Conservation (phyloP, 352 stramenopile species). For the Phytophthora tubulina region DNA sequence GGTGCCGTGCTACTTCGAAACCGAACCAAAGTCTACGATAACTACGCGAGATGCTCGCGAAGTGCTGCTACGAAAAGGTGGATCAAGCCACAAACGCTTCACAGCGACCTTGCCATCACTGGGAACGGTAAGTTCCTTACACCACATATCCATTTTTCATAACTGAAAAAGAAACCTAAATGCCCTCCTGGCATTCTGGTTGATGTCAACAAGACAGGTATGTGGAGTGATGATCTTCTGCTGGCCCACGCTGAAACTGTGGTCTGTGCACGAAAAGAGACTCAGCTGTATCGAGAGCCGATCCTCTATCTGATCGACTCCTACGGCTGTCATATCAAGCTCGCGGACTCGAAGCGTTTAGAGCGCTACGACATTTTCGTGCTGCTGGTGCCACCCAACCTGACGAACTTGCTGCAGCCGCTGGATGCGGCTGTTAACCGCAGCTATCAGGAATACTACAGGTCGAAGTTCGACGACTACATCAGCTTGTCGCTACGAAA, state of each 20-base stretch:
- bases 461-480: conserved; percentile 11
- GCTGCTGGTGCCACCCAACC: conserved; percentile 5
- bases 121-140: too few species aligned
- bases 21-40: conserved; percentile 13
- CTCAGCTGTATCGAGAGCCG: conserved; percentile 11
- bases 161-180: conserved; percentile 9
- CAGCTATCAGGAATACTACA: conserved; percentile 25
- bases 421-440: conserved; percentile 10
- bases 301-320: conserved; percentile 19
- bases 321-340: conserved; percentile 15
- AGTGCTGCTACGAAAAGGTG: conserved; percentile 5
- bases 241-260: conserved; percentile 9
- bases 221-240: conserved; percentile 17
- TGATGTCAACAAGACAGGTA: conserved; percentile 4
- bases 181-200: conserved; percentile 15
- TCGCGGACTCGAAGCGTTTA: conserved; percentile 12
- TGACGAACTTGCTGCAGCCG: conserved; percentile 25
- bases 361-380: conserved; percentile 18
- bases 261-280: not conserved
- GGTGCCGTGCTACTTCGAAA: conserved; percentile 23
- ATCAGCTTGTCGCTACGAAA: not conserved
- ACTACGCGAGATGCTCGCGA: conserved; percentile 7
- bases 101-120: too few species aligned
- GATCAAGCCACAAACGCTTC: conserved; percentile 9
- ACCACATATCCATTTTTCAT: conserved; percentile 1